A percentile compares a stretch with the other conserved stretches of the same genome.
These are phyloP conservation scores for Penicillium sp. DNA, from an alignment of 2,329 filamentous ascomycete species.

Conservation along the genomic window DNA sequence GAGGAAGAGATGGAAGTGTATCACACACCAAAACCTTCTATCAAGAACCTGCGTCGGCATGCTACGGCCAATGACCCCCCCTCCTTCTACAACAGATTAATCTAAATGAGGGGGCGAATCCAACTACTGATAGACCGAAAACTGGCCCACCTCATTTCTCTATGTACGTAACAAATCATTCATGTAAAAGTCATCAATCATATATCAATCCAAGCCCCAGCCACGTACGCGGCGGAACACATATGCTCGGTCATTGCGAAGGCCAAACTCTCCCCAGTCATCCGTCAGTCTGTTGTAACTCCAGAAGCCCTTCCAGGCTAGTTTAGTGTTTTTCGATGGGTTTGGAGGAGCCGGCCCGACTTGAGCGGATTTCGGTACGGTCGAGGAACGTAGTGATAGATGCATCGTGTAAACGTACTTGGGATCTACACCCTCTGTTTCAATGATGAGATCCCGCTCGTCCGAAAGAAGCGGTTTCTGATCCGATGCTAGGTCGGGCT, in stretches of 20 bases:
- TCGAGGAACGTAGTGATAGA: slow-evolving; percentile 61
- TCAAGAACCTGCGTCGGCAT: slow-evolving; percentile 31
- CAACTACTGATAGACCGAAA: neutral
- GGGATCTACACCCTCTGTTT: slow-evolving; percentile 76
- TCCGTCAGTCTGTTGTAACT: slow-evolving; percentile 87
- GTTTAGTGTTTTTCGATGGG: slow-evolving; percentile 74
- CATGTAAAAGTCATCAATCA: slow-evolving; percentile 15
- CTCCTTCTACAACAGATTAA: slow-evolving; percentile 31
- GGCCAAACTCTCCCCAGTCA: slow-evolving; percentile 79
- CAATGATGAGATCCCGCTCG: slow-evolving; percentile 68
- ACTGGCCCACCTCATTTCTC: neutral
- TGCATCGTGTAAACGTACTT: slow-evolving; percentile 88
- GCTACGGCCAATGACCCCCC: slow-evolving; percentile 29
- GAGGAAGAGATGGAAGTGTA: slow-evolving; percentile 17
- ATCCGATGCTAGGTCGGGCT: slow-evolving; percentile 38
- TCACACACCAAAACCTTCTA: slow-evolving; percentile 22
- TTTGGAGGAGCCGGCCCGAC: slow-evolving; percentile 28
- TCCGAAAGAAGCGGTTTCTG: slow-evolving; percentile 29
- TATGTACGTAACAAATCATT: slow-evolving; percentile 4
- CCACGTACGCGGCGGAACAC: slow-evolving; percentile 64
- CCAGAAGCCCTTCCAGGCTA: slow-evolving; percentile 87
- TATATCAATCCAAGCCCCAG: slow-evolving; percentile 48
- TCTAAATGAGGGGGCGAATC: slow-evolving; percentile 22
- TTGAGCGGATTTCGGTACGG: slow-evolving; percentile 55
- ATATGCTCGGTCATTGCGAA: slow-evolving; percentile 62